Evolutionary conservation across 768 basidiomycete species (phyloP), one percentile per base, ranked within the genome.

Genomic region (Tylopilus balloui): DNA sequence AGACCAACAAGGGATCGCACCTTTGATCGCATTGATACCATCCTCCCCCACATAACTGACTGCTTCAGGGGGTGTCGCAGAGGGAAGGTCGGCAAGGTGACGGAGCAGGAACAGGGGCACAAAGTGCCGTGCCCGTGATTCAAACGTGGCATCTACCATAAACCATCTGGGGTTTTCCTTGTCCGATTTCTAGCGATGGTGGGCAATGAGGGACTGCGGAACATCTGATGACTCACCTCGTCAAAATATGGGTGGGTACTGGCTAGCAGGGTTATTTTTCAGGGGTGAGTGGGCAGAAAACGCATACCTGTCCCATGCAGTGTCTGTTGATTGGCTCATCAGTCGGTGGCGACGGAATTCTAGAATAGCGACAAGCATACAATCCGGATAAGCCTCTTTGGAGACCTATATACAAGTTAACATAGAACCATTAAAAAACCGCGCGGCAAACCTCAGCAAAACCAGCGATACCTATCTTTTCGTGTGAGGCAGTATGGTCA

Each of bases 351-450:
- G 13, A 31, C 13, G 3, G 37, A 19, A 42, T 51, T 40, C 35
- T 44, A 45, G 55, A 40, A 48, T 46, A 11, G 24, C 12, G 12
- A 34, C 25, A 45, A 14, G 19, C 89, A 71, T 68, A 92, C 91
- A 78, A 63, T 97, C 93, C 17, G 92, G 89, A 67, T 95, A 94
- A 6, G 91, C 89, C 63, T 88, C 86, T 65, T 81, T 89, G 25
- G 76, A 76, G 8, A 95, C 83, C 81, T 90, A 41, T 34, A 42
- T 24, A 42, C 9, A 29, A 34, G 23, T 56, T 35, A 63, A 52
- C 45, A 43, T 10, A 20, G 6, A 27, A 31, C 11, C 17, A 9
- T 47, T 29, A 19, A 42, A 27, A 11, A 39, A 37, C 29, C 38
- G 46, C 21, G 24, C 41, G 52, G 50, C 61, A 51, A n/a, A 89